Conservation (phyloP, 768 basidiomycete genomes). For the Amanita molliuscula region DNA sequence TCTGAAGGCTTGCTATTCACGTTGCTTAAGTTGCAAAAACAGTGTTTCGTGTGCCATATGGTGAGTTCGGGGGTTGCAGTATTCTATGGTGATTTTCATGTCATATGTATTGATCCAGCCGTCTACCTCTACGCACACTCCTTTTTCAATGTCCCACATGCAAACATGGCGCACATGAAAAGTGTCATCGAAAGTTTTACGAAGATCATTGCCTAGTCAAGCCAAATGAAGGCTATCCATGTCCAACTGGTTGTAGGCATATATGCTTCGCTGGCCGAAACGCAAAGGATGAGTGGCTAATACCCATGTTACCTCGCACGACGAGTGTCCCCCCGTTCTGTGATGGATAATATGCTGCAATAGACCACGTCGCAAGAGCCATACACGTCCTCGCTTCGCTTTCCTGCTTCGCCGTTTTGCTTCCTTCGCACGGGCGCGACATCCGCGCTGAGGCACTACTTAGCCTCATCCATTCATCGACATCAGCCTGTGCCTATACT, state of each 20-base stretch:
- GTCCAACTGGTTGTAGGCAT: constrained; percentile 79
- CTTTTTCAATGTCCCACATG: constrained; percentile 72
- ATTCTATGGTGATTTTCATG: not conserved
- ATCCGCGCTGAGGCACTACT: too few species aligned
- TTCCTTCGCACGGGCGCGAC: too few species aligned
- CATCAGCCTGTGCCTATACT: too few species aligned
- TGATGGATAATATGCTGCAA: too few species aligned
- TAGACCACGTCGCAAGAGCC: too few species aligned
- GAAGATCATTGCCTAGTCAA: constrained; percentile 39
- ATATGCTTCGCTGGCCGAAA: constrained; percentile 34
- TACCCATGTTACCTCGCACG: not conserved
- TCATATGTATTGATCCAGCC: constrained; percentile 31
- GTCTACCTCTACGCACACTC: constrained; percentile 61
- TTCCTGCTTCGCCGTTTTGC: too few species aligned
- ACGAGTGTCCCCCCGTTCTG: not conserved
- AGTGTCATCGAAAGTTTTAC: constrained; percentile 66
- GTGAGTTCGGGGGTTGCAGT: constrained; percentile 29
- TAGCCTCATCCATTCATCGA: too few species aligned
- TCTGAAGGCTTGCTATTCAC: constrained; percentile 36
- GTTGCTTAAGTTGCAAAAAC: constrained; percentile 46
- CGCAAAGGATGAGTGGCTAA: not conserved
- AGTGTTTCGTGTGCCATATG: constrained; percentile 60
- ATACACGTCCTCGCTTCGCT: too few species aligned
- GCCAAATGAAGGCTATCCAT: constrained; percentile 39
- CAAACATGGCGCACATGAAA: constrained; percentile 72